A percentile compares a stretch with the other conserved stretches of the same genome.
Evolutionary conservation across 306 rosid species (phyloP).

Genomic region (Senna siamea): DNA sequence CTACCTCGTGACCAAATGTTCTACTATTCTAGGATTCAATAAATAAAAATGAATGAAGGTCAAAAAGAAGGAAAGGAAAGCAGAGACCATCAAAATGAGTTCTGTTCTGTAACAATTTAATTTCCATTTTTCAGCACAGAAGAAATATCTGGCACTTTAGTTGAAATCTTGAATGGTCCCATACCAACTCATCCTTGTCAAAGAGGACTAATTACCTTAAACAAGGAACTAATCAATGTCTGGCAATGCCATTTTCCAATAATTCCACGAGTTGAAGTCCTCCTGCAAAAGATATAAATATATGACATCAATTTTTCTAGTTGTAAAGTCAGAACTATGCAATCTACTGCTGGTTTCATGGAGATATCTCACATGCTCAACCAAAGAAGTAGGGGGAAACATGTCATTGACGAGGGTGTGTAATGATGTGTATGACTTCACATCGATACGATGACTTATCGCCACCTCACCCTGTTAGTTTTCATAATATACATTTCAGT

Average conservation of each 20-base stretch:
- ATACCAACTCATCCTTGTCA: slow-evolving; percentile 22
- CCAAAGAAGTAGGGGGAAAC: slow-evolving; percentile 93
- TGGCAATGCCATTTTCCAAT: slow-evolving; percentile 75
- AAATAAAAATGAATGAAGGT: slow-evolving; percentile 36
- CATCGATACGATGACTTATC: slow-evolving; percentile 77
- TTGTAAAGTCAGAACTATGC: slow-evolving; percentile 1
- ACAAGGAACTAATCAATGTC: slow-evolving; percentile 50
- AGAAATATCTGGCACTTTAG: slow-evolving; percentile 11
- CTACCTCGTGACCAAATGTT: slow-evolving; percentile 32
- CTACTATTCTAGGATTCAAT: slow-evolving; percentile 27
- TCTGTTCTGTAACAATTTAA: slow-evolving; percentile 9
- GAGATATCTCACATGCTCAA: slow-evolving; percentile 72
- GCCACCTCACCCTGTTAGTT: slow-evolving; percentile 93
- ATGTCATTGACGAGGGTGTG: slow-evolving; percentile 96
- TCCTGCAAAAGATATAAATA: slow-evolving; percentile 56
- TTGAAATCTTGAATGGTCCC: slow-evolving; percentile 12
- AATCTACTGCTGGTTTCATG: not conserved
- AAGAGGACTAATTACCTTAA: slow-evolving; percentile 20
- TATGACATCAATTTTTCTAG: slow-evolving; percentile 7
- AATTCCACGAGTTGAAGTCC: slow-evolving; percentile 91
- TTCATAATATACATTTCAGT: slow-evolving; percentile 13
- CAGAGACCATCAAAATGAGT: slow-evolving; percentile 3
- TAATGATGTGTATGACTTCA: slow-evolving; percentile 87
- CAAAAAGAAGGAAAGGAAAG: slow-evolving; percentile 26
- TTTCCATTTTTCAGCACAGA: not conserved